These are phyloP conservation scores for Tolypocladium nubicola DNA, from an alignment of 2,329 filamentous ascomycete genomes.

Conservation along the genomic window DNA sequence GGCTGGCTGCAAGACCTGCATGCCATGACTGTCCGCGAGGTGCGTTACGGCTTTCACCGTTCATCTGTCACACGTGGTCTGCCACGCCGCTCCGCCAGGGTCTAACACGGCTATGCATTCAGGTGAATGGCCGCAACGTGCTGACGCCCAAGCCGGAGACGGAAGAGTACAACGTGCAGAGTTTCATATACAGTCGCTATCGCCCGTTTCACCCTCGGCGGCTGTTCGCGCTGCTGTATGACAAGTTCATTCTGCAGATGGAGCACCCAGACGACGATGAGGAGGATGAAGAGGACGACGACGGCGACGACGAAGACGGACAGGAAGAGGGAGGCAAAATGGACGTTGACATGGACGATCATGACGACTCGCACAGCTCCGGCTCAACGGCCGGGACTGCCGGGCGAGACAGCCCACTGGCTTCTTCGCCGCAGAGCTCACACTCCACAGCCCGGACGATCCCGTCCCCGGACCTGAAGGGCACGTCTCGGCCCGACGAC, in stretches of 20 bases:
- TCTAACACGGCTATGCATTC: not conserved
- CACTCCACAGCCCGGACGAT: conserved; percentile 12
- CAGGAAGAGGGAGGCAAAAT: conserved; percentile 7
- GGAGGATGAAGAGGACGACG: conserved; percentile 22
- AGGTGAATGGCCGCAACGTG: conserved; percentile 37
- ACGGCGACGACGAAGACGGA: conserved; percentile 15
- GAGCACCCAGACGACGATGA: conserved; percentile 27
- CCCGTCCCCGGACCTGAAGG: conserved; percentile 8
- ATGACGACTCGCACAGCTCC: conserved; percentile 3
- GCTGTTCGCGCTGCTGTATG: conserved; percentile 32
- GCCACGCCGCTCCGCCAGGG: not conserved
- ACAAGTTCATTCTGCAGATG: conserved; percentile 41
- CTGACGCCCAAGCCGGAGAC: conserved; percentile 60
- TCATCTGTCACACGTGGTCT: not conserved
- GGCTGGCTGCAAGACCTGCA: conserved; percentile 64
- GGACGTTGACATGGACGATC: conserved; percentile 11
- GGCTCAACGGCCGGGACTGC: not conserved
- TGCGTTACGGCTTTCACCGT: conserved; percentile 10
- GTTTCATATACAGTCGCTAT: conserved; percentile 56
- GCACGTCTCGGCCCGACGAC: not conserved
- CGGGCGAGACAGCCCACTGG: not conserved
- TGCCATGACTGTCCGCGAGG: conserved; percentile 53
- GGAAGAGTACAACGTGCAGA: conserved; percentile 61
- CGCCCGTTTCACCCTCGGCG: conserved; percentile 41
- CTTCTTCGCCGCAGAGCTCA: conserved; percentile 12